Percentiles rank a stretch among this genome's conserved stretches.
These are phyloP conservation scores for Rhodotorula taiwanensis DNA, from an alignment of 768 basidiomycete genomes.

Conservation along the genomic window DNA sequence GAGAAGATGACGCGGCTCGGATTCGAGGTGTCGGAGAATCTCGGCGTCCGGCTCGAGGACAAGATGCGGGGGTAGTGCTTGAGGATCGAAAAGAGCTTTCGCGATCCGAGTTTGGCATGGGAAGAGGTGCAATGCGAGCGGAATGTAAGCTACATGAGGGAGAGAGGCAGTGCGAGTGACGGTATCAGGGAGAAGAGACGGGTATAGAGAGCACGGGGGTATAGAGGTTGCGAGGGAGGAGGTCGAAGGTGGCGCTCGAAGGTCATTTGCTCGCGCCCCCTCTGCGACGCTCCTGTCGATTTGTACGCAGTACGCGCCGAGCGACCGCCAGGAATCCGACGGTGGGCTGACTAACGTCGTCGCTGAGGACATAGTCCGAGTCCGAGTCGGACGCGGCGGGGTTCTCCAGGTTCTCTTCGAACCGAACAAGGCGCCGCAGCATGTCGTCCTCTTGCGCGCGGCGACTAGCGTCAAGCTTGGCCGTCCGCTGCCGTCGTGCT, in stretches of 20 bases:
- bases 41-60: constrained; percentile 30
- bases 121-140: too few species aligned
- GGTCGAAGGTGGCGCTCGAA: too few species aligned
- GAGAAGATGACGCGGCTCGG: constrained; percentile 30
- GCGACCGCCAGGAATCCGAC: not conserved
- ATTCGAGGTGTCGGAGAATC: not conserved
- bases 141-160: too few species aligned
- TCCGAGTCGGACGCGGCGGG: not conserved
- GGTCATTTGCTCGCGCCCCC: too few species aligned
- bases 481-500: not conserved
- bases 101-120: too few species aligned
- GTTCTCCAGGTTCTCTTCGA: not conserved
- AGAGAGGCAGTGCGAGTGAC: too few species aligned
- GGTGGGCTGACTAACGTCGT: not conserved
- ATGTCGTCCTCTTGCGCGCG: not conserved
- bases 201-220: too few species aligned
- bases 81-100: too few species aligned
- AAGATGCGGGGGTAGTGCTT: not conserved
- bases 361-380: not conserved
- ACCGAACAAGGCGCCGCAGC: not conserved
- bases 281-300: not conserved
- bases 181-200: too few species aligned
- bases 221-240: too few species aligned
- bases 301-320: not conserved
- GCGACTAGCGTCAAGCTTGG: too few species aligned